These are phyloP conservation scores for Daldinia loculata DNA, from an alignment of 495 filamentous ascomycete genomes.

Conservation along the genomic window DNA sequence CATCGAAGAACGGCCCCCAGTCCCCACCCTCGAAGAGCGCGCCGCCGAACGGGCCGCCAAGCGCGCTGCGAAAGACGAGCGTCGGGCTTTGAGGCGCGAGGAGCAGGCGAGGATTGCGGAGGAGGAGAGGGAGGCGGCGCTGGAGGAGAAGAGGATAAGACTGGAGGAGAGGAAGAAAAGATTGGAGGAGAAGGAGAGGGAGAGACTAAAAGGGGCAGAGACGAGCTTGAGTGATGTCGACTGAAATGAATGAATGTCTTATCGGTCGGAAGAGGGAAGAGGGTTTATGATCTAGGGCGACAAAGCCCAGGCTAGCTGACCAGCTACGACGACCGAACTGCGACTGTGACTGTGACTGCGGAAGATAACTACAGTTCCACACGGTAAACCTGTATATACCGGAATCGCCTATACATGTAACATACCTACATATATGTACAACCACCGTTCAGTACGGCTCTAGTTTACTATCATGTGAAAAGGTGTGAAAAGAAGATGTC, in stretches of 20 bases:
- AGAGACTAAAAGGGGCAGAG: background rate
- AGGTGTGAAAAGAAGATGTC: slow-evolving; percentile 15
- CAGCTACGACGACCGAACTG: background rate
- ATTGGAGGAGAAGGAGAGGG: background rate
- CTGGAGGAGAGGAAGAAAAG: slow-evolving; percentile 3
- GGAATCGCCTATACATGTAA: slow-evolving; percentile 35
- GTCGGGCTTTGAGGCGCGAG: slow-evolving; percentile 49
- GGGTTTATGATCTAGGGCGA: no score
- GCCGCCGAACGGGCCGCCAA: slow-evolving; percentile 58
- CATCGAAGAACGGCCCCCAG: slow-evolving; percentile 67
- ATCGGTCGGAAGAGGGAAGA: no score
- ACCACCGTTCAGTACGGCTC: slow-evolving; percentile 11
- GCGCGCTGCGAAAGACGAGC: slow-evolving; percentile 59
- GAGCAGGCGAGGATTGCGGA: background rate
- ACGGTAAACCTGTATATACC: slow-evolving; percentile 36
- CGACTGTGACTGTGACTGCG: background rate
- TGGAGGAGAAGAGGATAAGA: slow-evolving; percentile 22
- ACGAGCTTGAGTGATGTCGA: slow-evolving; percentile 29
- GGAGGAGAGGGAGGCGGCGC: no score
- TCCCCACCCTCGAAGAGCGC: slow-evolving; percentile 71
- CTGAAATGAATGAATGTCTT: background rate
- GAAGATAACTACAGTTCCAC: slow-evolving; percentile 4
- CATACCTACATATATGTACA: slow-evolving; percentile 35
- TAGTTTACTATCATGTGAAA: slow-evolving; percentile 3
- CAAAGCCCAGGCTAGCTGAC: background rate